These are phyloP conservation scores for Solanum sitiens DNA, from an alignment of 257 asterid species.

Conservation along the genomic window DNA sequence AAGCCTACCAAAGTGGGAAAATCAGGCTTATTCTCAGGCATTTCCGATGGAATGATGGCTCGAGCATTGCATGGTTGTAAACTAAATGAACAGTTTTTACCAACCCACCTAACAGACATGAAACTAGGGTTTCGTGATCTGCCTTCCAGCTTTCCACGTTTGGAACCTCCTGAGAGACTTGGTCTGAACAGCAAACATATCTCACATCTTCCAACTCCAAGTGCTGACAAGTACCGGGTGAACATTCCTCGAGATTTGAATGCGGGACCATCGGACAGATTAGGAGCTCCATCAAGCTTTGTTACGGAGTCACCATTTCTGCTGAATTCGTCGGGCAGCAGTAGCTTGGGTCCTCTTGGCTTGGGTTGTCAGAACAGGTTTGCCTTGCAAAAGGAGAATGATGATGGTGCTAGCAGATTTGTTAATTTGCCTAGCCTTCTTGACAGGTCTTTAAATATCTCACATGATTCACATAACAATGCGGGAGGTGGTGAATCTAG, in stretches of 20 bases:
- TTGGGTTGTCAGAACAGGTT: conserved; percentile 6
- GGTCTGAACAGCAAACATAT: conserved; percentile 8
- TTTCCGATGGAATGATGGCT: conserved; percentile 76
- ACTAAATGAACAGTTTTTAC: conserved; percentile 42
- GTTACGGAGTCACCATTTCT: conserved; percentile 37
- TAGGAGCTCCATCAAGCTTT: conserved; percentile 28
- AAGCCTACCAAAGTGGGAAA: conserved; percentile 36
- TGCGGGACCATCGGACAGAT: conserved; percentile 30
- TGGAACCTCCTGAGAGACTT: conserved; percentile 31
- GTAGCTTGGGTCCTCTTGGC: conserved; percentile 40
- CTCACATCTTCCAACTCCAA: conserved; percentile 38
- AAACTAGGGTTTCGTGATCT: conserved; percentile 68
- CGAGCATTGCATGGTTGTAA: conserved; percentile 51
- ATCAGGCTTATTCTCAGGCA: conserved; percentile 38
- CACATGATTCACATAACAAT: conserved; percentile 14
- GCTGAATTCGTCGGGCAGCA: conserved; percentile 50
- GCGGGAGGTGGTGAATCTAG: conserved; percentile 29
- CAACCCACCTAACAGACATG: conserved; percentile 67
- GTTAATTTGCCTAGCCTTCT: conserved; percentile 35
- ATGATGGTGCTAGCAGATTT: conserved; percentile 22
- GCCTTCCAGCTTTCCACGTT: conserved; percentile 27
- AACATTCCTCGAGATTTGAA: conserved; percentile 41
- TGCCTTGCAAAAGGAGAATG: conserved; percentile 11
- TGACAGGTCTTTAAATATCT: conserved; percentile 8
- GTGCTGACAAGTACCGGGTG: conserved; percentile 26